These are phyloP conservation scores for Cryptosporidium andersoni DNA, from an alignment of 169 alveolate species.

Conservation along the genomic window DNA sequence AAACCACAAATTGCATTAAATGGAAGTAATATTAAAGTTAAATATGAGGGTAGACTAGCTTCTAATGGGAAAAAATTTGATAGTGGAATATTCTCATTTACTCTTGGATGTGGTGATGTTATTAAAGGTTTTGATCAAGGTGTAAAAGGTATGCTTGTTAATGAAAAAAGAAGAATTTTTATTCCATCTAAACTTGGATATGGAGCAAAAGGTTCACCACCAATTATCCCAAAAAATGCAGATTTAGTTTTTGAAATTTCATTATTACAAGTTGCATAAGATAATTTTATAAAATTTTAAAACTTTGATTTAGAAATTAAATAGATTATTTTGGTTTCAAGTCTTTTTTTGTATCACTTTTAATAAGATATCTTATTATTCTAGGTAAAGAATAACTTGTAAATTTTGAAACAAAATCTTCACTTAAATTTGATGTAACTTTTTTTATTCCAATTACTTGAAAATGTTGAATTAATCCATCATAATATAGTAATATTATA, in stretches of 20 bases:
- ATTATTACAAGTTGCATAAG: conserved; percentile 7
- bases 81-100: conserved; percentile 50
- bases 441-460: conserved; percentile 59
- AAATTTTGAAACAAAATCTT: conserved; percentile 13
- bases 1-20: conserved; percentile 57
- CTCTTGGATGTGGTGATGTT: conserved; percentile 73
- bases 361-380: conserved; percentile 15
- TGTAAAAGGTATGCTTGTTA: conserved; percentile 75
- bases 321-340: not conserved
- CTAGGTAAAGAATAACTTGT: conserved; percentile 8
- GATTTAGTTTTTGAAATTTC: conserved; percentile 75
- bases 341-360: conserved; percentile 31
- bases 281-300: not conserved
- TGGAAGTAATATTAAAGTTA: conserved; percentile 68
- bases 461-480: conserved; percentile 32
- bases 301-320: conserved; percentile 14
- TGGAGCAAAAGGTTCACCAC: conserved; percentile 75
- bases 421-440: conserved; percentile 1
- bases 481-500: conserved; percentile 35
- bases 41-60: conserved; percentile 69
- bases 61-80: conserved; percentile 68
- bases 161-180: conserved; percentile 72
- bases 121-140: conserved; percentile 77
- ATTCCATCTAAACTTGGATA: conserved; percentile 75
- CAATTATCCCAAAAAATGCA: conserved; percentile 74